phyloP scores from a whole-genome alignment of 208 protist species.

The Trypanosoma platydactyli region DNA sequence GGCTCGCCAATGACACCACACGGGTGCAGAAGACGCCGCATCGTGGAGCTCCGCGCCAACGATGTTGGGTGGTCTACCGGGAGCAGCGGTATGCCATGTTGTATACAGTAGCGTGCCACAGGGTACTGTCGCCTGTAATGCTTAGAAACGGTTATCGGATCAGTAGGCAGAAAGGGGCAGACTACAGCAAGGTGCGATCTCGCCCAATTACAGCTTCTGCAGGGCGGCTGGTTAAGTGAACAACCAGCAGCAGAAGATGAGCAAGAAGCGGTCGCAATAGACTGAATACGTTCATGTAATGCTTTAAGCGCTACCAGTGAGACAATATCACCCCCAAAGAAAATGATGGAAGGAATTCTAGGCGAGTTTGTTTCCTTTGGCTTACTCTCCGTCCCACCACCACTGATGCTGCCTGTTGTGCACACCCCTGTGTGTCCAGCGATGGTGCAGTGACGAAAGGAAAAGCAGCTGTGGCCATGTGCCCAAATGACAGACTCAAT shows the following conservation, averaged over 20 bases:
- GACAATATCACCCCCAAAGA: constrained; percentile 86
- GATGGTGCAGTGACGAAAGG: background rate
- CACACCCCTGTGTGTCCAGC: background rate
- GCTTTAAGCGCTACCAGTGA: constrained; percentile 71
- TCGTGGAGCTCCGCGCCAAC: constrained; percentile 45
- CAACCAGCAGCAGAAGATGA: too few relatives aligned
- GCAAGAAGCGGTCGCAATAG: constrained; percentile 9
- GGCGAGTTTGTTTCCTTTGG: background rate
- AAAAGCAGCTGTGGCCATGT: background rate
- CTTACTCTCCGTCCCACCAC: background rate
- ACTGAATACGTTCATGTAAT: constrained; percentile 60
- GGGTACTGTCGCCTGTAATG: constrained; percentile 74
- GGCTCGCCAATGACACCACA: background rate
- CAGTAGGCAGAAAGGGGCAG: constrained; percentile 62
- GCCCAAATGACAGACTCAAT: background rate
- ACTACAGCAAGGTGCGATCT: constrained; percentile 62
- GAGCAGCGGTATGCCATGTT: constrained; percentile 56
- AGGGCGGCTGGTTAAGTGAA: background rate
- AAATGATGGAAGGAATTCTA: constrained; percentile 45
- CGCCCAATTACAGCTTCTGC: background rate
- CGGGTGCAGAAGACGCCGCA: constrained; percentile 49
- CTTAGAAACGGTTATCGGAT: constrained; percentile 32
- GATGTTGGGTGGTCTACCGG: constrained; percentile 74
- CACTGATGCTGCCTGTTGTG: background rate
- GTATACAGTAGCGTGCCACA: constrained; percentile 68